phyloP scores from a whole-genome alignment of 108 stramenopile species.

The Tribonema minus region DNA sequence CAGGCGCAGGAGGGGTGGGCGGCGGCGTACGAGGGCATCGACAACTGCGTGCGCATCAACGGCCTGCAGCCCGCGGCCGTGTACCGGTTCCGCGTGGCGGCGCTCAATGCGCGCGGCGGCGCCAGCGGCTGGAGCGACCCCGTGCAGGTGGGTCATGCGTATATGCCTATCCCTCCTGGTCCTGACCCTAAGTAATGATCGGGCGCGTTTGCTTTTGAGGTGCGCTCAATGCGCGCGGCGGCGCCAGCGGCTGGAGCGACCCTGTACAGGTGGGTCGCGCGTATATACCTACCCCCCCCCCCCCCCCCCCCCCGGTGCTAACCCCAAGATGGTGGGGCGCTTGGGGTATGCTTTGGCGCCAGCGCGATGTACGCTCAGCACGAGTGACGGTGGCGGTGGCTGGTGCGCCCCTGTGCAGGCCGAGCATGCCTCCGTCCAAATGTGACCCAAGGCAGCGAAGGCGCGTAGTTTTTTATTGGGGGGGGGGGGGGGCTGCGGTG shows the following conservation, averaged over 20 bases:
- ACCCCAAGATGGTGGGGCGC: no score
- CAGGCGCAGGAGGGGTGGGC: neutral
- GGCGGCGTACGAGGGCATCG: conserved; percentile 30
- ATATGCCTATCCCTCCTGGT: no score
- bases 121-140: conserved; percentile 6
- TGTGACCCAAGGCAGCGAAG: no score
- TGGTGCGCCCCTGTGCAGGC: conserved; percentile 18
- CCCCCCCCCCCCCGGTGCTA: no score
- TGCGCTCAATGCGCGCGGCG: conserved; percentile 34
- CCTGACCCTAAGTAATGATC: no score
- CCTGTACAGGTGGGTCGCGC: conserved; percentile 18
- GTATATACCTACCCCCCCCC: no score
- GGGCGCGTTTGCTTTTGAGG: no score
- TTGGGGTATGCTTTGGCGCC: no score
- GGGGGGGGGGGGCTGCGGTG: no score
- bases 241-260: conserved; percentile 1
- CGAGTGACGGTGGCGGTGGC: neutral
- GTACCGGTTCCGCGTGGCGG: conserved; percentile 47
- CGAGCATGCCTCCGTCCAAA: no score
- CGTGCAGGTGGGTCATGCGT: no score
- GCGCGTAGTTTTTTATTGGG: no score
- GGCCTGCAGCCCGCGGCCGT: neutral
- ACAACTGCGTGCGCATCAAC: neutral
- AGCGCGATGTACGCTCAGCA: conserved; percentile 46
- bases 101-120: conserved; percentile 22